Conservation (phyloP, 2,329 filamentous ascomycete species). For the Verticillium dahliae region DNA sequence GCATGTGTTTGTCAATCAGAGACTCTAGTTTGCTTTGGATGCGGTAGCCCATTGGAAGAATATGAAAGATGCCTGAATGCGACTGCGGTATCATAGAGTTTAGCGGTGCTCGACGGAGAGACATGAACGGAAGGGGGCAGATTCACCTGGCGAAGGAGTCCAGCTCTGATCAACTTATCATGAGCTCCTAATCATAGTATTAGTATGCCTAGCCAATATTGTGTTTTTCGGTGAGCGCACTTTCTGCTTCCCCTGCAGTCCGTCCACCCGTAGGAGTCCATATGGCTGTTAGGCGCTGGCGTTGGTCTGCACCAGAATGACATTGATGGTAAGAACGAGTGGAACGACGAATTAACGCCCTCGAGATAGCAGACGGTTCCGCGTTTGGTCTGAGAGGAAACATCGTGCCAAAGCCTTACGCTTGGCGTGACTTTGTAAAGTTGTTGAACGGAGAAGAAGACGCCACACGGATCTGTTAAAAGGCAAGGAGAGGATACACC, state of each 20-base stretch:
- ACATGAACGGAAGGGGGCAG: neutral
- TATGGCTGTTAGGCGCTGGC: slow-evolving; percentile 57
- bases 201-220: slow-evolving; percentile 11
- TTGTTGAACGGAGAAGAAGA: neutral
- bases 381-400: neutral
- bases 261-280: slow-evolving; percentile 76
- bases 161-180: slow-evolving; percentile 61
- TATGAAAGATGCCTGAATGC: slow-evolving; percentile 85
- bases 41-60: slow-evolving; percentile 77
- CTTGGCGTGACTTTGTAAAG: neutral
- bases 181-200: slow-evolving; percentile 51
- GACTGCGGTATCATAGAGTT: slow-evolving; percentile 42
- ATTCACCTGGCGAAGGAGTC: slow-evolving; percentile 65
- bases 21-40: slow-evolving; percentile 84
- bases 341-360: too few species aligned
- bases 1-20: slow-evolving; percentile 87
- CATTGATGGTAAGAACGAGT: neutral
- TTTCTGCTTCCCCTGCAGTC: slow-evolving; percentile 47
- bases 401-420: neutral
- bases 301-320: neutral
- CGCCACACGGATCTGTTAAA: too few species aligned
- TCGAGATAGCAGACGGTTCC: neutral
- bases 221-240: slow-evolving; percentile 22
- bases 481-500: too few species aligned
- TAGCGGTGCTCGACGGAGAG: neutral